These are phyloP conservation scores for Sarocladium oryzae DNA, from an alignment of 2,329 filamentous ascomycete species.

Conservation along the genomic window DNA sequence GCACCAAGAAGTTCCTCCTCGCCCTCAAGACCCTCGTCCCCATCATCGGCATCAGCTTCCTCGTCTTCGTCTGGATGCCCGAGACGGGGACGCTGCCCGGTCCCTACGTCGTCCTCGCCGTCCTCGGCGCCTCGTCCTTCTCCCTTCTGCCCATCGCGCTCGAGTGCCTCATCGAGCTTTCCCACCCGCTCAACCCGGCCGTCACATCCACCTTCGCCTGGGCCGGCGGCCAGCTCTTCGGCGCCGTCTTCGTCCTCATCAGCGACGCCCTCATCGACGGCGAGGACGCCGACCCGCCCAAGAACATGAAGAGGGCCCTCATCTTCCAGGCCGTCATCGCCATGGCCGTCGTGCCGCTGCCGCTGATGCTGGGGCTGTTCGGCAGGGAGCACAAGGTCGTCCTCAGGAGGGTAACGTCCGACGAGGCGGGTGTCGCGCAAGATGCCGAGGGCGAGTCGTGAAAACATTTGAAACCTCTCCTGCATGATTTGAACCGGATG, in stretches of 20 bases:
- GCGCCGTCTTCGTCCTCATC: conserved; percentile 76
- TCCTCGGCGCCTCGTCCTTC: conserved; percentile 77
- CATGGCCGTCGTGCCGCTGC: conserved; percentile 57
- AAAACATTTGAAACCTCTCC: too few relatives aligned
- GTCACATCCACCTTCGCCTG: conserved; percentile 78
- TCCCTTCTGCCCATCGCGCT: conserved; percentile 75
- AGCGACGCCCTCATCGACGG: conserved; percentile 66
- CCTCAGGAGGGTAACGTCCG: conserved; percentile 43
- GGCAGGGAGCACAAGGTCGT: conserved; percentile 48
- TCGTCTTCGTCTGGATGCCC: conserved; percentile 74
- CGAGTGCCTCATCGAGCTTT: conserved; percentile 82
- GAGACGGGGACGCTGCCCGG: conserved; percentile 54
- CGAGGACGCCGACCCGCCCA: conserved; percentile 47
- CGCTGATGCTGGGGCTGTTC: conserved; percentile 64
- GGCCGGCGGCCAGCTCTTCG: conserved; percentile 79
- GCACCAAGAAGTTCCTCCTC: conserved; percentile 70
- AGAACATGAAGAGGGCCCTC: conserved; percentile 68
- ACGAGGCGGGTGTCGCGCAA: conserved; percentile 29
- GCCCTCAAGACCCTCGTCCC: conserved; percentile 71
- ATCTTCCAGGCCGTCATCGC: conserved; percentile 74
- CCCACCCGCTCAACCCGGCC: conserved; percentile 80
- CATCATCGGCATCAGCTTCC: conserved; percentile 64
- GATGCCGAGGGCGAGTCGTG: too few relatives aligned
- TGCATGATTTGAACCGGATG: too few relatives aligned
- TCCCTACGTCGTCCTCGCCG: conserved; percentile 66